Base-by-base conservation (phyloP, 305 asterid genomes). In the Striga hermonthica region DNA sequence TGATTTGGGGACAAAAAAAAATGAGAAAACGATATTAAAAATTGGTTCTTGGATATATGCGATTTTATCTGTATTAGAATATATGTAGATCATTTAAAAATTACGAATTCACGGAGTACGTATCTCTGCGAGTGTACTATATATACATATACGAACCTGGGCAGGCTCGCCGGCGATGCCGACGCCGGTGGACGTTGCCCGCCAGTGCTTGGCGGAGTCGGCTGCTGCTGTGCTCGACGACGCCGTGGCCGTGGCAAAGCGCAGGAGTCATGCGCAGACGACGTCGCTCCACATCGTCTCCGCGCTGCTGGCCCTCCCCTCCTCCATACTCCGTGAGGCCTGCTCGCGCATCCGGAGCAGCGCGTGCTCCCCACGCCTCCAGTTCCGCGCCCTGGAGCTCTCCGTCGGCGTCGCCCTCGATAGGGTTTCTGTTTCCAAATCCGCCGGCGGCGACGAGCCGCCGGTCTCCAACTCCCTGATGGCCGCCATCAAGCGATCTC, bases 171-270 rank as follows among this genome's bases (percentile, higher is more conserved):
- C 69, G 81, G 88, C 74, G 91, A 91, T 91, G 98, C 97, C 97
- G 57, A 87, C 98, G 86, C 91, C 95, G 87, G 96, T 87, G 74
- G 76, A 84, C 80, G 73, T 75, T 52, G 98, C 98, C 55, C 83
- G 92, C 78, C 91, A 87, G 80, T 89, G 87, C 82, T 80, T 91
- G 72, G 86, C 98, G 53, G 90, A 79, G 22, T 85, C 76, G 74
- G 91, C 98, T 13, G 92, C 83, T 3, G 75, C 81, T 15, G 87
- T 85, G 4, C 48, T 89, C 60, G 93, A 87, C 80, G 96, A 87
- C 35, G 96, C 98, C 9, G 93, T 87, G 0, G 54, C 83, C 0
- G 92, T 86, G 52, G 96, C 98, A 10, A 82, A 80, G 53, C 83
- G 96, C 13, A 84, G 98, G 69, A 75, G 82, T 79, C 97, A 91